phyloP scores from a whole-genome alignment of 345 rosid genomes.

The Erucastrum elatum region DNA sequence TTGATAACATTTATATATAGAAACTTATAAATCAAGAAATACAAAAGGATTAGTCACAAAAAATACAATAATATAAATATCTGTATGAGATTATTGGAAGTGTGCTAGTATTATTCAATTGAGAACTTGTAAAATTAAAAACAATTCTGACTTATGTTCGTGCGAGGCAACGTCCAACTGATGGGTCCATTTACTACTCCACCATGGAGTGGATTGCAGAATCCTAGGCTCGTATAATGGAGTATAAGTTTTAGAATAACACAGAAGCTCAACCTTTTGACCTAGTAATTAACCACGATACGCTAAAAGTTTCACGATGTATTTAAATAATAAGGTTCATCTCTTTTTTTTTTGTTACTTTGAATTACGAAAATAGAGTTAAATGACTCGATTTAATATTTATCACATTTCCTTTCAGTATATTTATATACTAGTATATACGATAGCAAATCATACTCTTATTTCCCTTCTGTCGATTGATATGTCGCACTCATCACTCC shows the following conservation, averaged over 20 bases:
- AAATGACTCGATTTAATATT: not conserved
- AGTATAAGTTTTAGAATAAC: not conserved
- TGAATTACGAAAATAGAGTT: not conserved
- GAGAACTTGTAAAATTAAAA: constrained; percentile 9
- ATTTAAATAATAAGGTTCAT: constrained; percentile 6
- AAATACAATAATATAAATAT: not conserved
- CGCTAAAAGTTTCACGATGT: not conserved
- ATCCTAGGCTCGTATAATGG: constrained; percentile 36
- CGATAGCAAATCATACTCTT: too few relatives aligned
- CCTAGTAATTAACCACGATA: constrained; percentile 11
- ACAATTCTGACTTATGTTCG: constrained; percentile 29
- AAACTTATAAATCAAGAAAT: not conserved
- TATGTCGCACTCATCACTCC: constrained; percentile 42
- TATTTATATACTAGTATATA: too few relatives aligned
- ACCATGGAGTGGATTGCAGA: constrained; percentile 41
- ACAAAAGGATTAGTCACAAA: not conserved
- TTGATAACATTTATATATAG: not conserved
- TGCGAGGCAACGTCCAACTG: constrained; percentile 35
- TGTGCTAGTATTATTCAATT: not conserved
- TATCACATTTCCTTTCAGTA: too few relatives aligned
- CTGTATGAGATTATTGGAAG: not conserved
- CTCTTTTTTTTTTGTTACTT: constrained; percentile 2
- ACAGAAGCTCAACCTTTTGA: constrained; percentile 23
- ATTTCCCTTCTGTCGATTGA: constrained; percentile 37
- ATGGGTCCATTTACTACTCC: constrained; percentile 44